Evolutionary conservation across 331 rosid genomes (phyloP), one percentile per base, ranked within the genome.

Genomic region (Cucumis variabilis): DNA sequence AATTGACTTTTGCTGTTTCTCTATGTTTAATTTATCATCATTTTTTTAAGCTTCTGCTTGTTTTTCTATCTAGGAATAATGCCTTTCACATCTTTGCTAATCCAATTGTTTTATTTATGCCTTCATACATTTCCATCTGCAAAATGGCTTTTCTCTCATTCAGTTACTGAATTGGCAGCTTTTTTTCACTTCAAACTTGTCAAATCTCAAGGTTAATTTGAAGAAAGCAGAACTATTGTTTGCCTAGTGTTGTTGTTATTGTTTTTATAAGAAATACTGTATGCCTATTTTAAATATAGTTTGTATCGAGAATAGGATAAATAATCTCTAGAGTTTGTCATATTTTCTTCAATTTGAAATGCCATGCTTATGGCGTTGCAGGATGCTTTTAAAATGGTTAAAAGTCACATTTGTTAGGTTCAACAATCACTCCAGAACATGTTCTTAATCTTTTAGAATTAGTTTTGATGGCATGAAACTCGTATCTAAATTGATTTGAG

Each of bases 141-240:
- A 21, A 21, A 73, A 74, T 74, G 30, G 23, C 23, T 75, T 3
- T 10, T 75, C 7, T 46, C 53, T 75, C 28, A 4, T 44, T 75
- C 58, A 50, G 37, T 6, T 48, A n/a, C 25, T 77, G 11, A 28
- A 23, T 77, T 50, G 83, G 86, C 86, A 83, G 86, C 44, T 37
- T 37, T 37, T 37, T 37, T 3, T 37, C 44, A 37, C 44, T 37
- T 37, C 4, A 37, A 37, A 37, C 44, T 37, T 4, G 7, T 37
- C 44, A 37, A 37, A 5, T 37, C 44, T 37, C 44, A 37, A 37
- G 55, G 63, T 58, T 15, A 58, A 3, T 58, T 58, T 16, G 63
- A 58, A 58, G 63, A 62, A 62, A 92, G 96, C 63, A 25, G 15
- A 48, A 14, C 24, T 78, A 78, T 78, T 2, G 20, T 78, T 78